These are phyloP conservation scores for Penicillium crystallinum DNA, from an alignment of 495 filamentous ascomycete genomes.

Conservation along the genomic window DNA sequence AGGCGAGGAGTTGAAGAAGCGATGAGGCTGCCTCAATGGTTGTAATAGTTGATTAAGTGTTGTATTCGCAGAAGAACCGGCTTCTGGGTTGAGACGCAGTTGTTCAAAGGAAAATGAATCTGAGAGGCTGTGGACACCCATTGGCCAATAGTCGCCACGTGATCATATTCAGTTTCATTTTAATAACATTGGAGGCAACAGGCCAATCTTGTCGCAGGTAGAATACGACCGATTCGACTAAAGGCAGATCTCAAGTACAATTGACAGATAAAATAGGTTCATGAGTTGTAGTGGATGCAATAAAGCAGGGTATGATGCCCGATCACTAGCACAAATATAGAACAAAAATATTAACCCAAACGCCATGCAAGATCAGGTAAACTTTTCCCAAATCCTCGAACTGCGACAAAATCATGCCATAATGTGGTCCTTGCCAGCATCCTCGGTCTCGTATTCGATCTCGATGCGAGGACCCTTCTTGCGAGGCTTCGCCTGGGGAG, in stretches of 20 bases:
- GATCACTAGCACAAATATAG: conserved; percentile 22
- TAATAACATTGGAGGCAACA: background rate
- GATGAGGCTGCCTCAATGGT: background rate
- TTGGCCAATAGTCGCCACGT: conserved; percentile 11
- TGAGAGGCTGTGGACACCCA: background rate
- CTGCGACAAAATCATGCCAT: conserved; percentile 31
- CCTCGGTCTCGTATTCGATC: conserved; percentile 69
- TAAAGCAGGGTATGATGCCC: conserved; percentile 35
- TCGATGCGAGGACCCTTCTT: conserved; percentile 64
- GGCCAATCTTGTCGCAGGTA: background rate
- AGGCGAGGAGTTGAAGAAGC: background rate
- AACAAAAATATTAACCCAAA: conserved; percentile 24
- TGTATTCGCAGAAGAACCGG: conserved; percentile 19
- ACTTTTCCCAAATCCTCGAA: conserved; percentile 24
- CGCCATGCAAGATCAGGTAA: conserved; percentile 37
- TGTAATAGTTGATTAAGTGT: background rate
- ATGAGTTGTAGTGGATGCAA: conserved; percentile 28
- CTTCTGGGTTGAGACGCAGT: conserved; percentile 10
- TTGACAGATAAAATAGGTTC: background rate
- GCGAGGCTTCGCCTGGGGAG: conserved; percentile 53
- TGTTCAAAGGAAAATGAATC: conserved; percentile 1
- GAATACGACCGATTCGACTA: background rate
- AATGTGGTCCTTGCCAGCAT: conserved; percentile 41
- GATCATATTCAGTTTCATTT: conserved; percentile 9
- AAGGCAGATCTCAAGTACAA: background rate